Base-by-base conservation (phyloP, 2,329 filamentous ascomycete species). In the Thelonectria blattea region DNA sequence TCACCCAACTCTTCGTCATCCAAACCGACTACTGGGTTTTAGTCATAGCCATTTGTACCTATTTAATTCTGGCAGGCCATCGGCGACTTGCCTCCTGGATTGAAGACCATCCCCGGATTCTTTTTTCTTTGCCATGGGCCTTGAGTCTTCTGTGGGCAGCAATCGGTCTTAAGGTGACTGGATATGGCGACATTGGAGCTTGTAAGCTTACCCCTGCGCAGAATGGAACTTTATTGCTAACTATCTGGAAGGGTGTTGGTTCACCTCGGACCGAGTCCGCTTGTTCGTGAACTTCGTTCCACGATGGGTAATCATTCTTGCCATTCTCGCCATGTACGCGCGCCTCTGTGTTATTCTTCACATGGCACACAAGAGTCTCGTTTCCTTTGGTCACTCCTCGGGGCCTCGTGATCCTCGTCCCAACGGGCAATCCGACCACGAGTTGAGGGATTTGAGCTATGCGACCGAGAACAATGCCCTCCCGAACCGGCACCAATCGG, bases 11-110 rank as follows among this genome's bases (percentile, higher is more conserved):
- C 22, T 59, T 59, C 20, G 56, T 59, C 7, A 24, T 59, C 8
- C 56, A 59, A 34, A 59, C 56, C 5, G 56, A 59, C 43, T 59
- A 59, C 27, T 59, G 56, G 56, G 56, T 59, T 17, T 43, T 59
- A 14, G n/a, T 42, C 2, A 54, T 59, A 20, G 39, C 56, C 10
- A 22, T 43, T 30, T 53, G 42, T 42, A 59, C 56, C 15, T 59
- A 59, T 27, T 54, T 59, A 12, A 54, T 59, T 18, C 56, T 59
- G 22, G 56, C 56, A 30, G 56, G 32, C 22, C 51, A 49, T 34
- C 49, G 49, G 34, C 34, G 20, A 9, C 22, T 51, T 20, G 42
- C 49, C 11, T 48, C 50, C 2, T 59, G 43, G 50, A 43, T 49
- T n/a, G 30, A 59, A 27, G 56, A 54, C 10, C 32, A 59, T 37